Evolutionary conservation across 306 rosid species (phyloP).

Genomic region (Betula pendula): DNA sequence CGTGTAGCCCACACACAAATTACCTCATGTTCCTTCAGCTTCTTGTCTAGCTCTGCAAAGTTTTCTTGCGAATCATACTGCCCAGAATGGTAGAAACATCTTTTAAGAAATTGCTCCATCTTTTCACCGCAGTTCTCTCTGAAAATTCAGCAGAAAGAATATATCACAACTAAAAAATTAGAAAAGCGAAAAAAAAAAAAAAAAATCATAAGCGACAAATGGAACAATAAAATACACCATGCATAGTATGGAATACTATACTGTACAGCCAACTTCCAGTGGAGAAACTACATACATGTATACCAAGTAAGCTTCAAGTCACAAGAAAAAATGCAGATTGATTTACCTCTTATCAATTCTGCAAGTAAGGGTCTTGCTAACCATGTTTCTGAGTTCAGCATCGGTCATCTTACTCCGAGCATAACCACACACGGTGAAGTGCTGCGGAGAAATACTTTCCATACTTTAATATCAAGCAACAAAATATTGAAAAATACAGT

Average conservation of each 20-base stretch:
- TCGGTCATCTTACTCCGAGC: conserved; percentile 95
- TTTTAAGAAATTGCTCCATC: conserved; percentile 77
- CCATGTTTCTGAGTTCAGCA: conserved; percentile 79
- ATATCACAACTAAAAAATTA: conserved; percentile 18
- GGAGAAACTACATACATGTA: neutral
- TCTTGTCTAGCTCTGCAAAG: conserved; percentile 72
- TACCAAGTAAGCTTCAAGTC: conserved; percentile 6
- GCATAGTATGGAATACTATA: conserved; percentile 7
- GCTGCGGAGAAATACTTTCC: conserved; percentile 37
- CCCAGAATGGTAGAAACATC: conserved; percentile 93
- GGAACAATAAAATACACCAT: neutral
- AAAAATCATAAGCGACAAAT: neutral
- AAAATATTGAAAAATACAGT: neutral
- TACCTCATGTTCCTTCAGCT: conserved; percentile 88
- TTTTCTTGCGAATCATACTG: conserved; percentile 84
- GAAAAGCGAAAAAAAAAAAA: neutral
- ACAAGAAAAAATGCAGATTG: conserved; percentile 5
- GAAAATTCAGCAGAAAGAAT: conserved; percentile 35
- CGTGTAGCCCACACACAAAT: conserved; percentile 17
- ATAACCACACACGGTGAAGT: conserved; percentile 77
- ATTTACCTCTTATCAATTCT: conserved; percentile 81
- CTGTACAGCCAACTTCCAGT: neutral
- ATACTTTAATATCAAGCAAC: neutral
- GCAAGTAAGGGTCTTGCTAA: conserved; percentile 91
- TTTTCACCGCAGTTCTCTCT: conserved; percentile 84